These are phyloP conservation scores for Colletotrichum graminicola DNA, from an alignment of 2,329 filamentous ascomycete species.

Conservation along the genomic window DNA sequence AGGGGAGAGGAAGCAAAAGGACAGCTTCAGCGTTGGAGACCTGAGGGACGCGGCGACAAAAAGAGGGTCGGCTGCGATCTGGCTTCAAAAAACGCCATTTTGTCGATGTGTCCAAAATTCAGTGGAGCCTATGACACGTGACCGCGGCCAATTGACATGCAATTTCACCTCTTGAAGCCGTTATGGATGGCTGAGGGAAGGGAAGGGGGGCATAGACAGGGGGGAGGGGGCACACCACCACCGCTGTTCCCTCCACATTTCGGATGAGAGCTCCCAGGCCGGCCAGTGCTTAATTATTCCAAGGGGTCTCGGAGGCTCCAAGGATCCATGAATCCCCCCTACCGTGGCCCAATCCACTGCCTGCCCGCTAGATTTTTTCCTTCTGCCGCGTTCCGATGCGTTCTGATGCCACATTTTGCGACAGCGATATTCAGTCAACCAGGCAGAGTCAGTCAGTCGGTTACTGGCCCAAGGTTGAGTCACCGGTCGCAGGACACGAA, in stretches of 20 bases:
- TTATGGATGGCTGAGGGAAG: background rate
- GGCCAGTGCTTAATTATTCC: constrained; percentile 18
- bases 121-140: constrained; percentile 50
- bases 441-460: background rate
- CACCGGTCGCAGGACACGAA: constrained; percentile 16
- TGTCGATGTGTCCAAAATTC: constrained; percentile 60
- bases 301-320: constrained; percentile 26
- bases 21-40: constrained; percentile 31
- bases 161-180: constrained; percentile 12
- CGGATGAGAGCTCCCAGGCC: background rate
- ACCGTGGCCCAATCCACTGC: constrained; percentile 22
- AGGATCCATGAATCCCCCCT: constrained; percentile 5
- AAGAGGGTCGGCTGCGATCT: constrained; percentile 52
- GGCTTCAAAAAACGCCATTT: constrained; percentile 57
- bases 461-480: constrained; percentile 10
- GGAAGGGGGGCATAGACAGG: background rate
- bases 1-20: constrained; percentile 52
- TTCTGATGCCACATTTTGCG: constrained; percentile 39
- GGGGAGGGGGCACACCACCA: background rate
- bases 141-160: constrained; percentile 42
- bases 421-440: background rate
- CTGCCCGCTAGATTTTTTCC: constrained; percentile 24
- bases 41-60: constrained; percentile 24
- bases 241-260: constrained; percentile 8
- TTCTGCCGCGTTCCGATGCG: constrained; percentile 38